Base-by-base conservation (phyloP, 768 basidiomycete species). In the Lactifluus pinguis region DNA sequence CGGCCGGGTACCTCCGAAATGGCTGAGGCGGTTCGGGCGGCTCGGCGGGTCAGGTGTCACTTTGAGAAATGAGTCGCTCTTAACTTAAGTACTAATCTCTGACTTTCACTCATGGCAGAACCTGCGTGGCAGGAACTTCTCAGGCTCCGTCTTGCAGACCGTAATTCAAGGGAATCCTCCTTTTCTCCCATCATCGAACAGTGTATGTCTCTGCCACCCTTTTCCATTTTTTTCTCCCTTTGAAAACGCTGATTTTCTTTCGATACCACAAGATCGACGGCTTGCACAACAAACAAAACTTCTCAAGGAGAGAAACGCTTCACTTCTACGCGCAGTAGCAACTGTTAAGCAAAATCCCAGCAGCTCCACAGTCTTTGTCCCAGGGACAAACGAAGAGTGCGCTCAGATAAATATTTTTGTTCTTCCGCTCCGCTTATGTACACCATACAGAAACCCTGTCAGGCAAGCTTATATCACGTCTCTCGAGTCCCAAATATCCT, bases 401-500 rank as follows among this genome's bases (percentile, higher is more conserved):
- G 87, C 73, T 45, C 36, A 32, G n/a, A 53, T 64, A n/a, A 6
- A 15, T 25, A 17, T 32, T 51, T 49, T 56, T 36, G 36, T 9
- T 41, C 29, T 52, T 9, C n/a, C 50, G 29, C 39, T 19, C 38
- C 44, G 52, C 60, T 64, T 4, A 57, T 13, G 42, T 50, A 41
- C 21, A 34, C 45, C 17, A 32, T 54, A 59, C 67, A 92, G 89
- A 65, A 89, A 92, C 70, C 86, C 92, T 29, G 87, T 95, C 45
- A 84, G 87, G 47, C 83, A 87, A 41, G 93, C 93, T 15, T 92
- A 95, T 72, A 84, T 95, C 72, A 77, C 86, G 1, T 97, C 95
- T 19, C 84, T 98, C 51, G 95, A 98, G 72, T 86, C 89, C 4
- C 94, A 98, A 70, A 89, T 98, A 72, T 92, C 92, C 2, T 86